Evolutionary conservation across 257 asterid species (phyloP).

Genomic region (Sherardia arvensis): DNA sequence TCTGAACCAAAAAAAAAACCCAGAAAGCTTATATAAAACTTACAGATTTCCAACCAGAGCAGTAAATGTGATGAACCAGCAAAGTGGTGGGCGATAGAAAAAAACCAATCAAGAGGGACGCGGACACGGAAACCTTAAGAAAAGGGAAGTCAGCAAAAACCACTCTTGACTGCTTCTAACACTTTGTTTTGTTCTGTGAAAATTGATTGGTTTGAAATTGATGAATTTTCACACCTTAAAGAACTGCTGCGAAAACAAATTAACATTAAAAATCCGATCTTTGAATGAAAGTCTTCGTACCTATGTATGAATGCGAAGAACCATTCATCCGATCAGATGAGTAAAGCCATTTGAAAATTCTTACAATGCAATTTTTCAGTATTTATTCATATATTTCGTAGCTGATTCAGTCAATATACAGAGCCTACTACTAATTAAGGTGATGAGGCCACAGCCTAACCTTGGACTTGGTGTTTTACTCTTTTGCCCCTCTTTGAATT

Average conservation of each 20-base stretch:
- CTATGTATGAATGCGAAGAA: conserved; percentile 5
- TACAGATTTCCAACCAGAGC: conserved; percentile 5
- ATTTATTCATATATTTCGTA: not conserved
- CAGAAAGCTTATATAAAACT: not conserved
- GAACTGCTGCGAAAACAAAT: too few species aligned
- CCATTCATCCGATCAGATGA: not conserved
- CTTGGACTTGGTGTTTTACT: conserved; percentile 10
- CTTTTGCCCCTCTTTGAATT: conserved; percentile 6
- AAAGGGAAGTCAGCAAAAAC: conserved; percentile 17
- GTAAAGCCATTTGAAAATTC: not conserved
- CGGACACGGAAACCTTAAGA: conserved; percentile 19
- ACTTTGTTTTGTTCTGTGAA: not conserved
- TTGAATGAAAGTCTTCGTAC: conserved; percentile 10
- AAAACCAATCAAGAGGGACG: conserved; percentile 12
- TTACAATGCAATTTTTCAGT: not conserved
- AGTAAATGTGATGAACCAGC: not conserved
- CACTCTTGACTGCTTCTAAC: conserved; percentile 14
- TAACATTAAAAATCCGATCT: not conserved
- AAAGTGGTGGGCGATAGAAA: conserved; percentile 5
- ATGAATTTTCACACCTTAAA: conserved; percentile 1
- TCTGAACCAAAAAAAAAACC: not conserved
- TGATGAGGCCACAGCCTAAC: too few species aligned
- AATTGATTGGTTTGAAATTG: not conserved
- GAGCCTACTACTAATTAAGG: too few species aligned
- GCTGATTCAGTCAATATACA: not conserved